These are phyloP conservation scores for Kalmusia sp. DNA, from an alignment of 2,329 filamentous ascomycete genomes.

Conservation along the genomic window DNA sequence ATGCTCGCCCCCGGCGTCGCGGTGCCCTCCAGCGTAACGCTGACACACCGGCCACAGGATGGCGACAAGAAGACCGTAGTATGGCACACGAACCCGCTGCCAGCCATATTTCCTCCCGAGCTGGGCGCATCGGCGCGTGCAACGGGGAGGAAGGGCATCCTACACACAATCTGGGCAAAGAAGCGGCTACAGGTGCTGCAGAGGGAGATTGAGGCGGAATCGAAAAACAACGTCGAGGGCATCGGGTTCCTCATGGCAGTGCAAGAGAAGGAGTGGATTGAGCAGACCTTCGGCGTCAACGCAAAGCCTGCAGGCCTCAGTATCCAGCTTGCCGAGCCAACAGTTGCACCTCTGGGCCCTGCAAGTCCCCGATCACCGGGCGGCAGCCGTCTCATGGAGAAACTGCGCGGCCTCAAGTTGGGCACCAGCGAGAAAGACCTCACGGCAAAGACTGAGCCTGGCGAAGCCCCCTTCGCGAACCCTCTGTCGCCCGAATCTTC, in stretches of 20 bases:
- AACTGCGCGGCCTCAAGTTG: slow-evolving; percentile 78
- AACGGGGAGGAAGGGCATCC: slow-evolving; percentile 77
- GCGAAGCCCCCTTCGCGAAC: slow-evolving; percentile 43
- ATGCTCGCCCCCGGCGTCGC: slow-evolving; percentile 75
- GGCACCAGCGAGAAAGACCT: slow-evolving; percentile 75
- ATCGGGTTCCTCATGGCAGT: slow-evolving; percentile 84
- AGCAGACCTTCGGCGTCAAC: slow-evolving; percentile 75
- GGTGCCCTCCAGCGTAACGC: slow-evolving; percentile 75
- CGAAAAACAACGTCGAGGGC: slow-evolving; percentile 77
- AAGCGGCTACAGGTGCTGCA: slow-evolving; percentile 77
- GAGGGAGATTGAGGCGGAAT: slow-evolving; percentile 77
- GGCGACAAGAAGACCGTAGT: slow-evolving; percentile 51
- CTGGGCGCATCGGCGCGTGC: slow-evolving; percentile 71
- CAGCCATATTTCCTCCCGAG: slow-evolving; percentile 83
- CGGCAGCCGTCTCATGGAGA: slow-evolving; percentile 76
- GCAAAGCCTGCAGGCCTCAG: slow-evolving; percentile 51
- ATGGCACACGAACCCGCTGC: slow-evolving; percentile 77
- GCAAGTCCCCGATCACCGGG: slow-evolving; percentile 67
- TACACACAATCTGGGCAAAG: slow-evolving; percentile 92
- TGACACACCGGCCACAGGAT: slow-evolving; percentile 61
- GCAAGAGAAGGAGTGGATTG: slow-evolving; percentile 85
- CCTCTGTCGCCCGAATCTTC: slow-evolving; percentile 68
- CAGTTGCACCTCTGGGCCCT: slow-evolving; percentile 59
- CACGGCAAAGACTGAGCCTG: slow-evolving; percentile 49
- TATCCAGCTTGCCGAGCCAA: slow-evolving; percentile 44